Base-by-base conservation (phyloP, 352 stramenopile species). In the Peronospora destructor region DNA sequence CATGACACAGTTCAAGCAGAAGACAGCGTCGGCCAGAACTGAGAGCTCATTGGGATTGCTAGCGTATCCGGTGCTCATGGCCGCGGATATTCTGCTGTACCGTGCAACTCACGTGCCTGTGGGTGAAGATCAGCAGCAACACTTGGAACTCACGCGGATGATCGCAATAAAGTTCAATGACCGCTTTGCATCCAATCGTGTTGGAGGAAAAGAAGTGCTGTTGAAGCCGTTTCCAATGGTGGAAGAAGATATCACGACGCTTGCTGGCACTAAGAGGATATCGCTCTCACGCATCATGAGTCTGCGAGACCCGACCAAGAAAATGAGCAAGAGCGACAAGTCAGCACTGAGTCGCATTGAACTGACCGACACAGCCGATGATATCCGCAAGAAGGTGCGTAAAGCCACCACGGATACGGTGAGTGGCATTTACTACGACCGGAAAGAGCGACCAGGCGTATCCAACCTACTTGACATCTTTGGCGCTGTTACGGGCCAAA, bases 1-100 rank as follows among this genome's bases (percentile, higher is more conserved):
- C 51, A 99, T 99, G 97, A 99, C 98, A 50, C 97, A 99, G 76
- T 99, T 97, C 77, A 99, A 99, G 72, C 94, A 99, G 53, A 99
- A 99, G 71, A 68, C 86, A 13, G 82, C 87, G 40, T 48, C 53
- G 11, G 56, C 97, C 88, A 73, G 73, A 36, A 75, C 57, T 44
- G 73, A 86, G 49, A 79, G 64, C 37, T 89, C 85, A 5, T 63
- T 97, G 17, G 96, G 95, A n/a, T 69, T 99, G 25, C 86, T 99
- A 51, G 87, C 92, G 14, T 99, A 99, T 65, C 97, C 97, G 0
- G 86, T 98, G 34, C 84, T 99, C 28, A 99, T 99, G 97, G 95
- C 96, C 12, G 92, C 96, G 2, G 97, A 99, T 67, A 99, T 99
- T 53, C 70, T 99, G 43, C 65, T 99, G 12, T 99, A 99, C 74